Evolutionary conservation across 768 basidiomycete species (phyloP).

Genomic region (Strobilomyces echinocephalus): DNA sequence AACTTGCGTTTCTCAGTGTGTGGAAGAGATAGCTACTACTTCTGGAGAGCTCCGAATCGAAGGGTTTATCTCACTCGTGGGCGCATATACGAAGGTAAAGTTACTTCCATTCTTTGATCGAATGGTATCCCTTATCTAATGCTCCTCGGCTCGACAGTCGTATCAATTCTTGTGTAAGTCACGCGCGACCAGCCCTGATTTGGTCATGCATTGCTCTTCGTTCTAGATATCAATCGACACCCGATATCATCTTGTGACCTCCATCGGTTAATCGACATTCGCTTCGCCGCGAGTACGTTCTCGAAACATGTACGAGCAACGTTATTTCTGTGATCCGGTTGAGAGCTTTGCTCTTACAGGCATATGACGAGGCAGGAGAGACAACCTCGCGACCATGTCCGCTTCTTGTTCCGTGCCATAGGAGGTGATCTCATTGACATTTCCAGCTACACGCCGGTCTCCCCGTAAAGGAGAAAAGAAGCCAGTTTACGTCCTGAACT

Average conservation of each 20-base stretch:
- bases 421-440: conserved; percentile 8
- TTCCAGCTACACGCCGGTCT: conserved; percentile 57
- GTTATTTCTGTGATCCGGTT: conserved; percentile 1
- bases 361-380: conserved; percentile 62
- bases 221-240: conserved; percentile 74
- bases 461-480: conserved; percentile 75
- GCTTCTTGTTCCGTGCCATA: conserved; percentile 10
- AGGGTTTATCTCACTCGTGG: conserved; percentile 83
- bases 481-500: conserved; percentile 78
- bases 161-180: conserved; percentile 82
- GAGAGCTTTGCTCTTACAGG: conserved; percentile 38
- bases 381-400: conserved; percentile 27
- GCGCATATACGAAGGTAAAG: conserved; percentile 65
- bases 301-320: conserved; percentile 55
- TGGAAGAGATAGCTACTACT: conserved; percentile 54
- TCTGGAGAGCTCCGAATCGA: conserved; percentile 53
- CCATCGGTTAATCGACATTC: conserved; percentile 59
- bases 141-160: conserved; percentile 42
- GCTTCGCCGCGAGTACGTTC: conserved; percentile 68
- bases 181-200: not conserved
- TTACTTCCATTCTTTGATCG: conserved; percentile 13
- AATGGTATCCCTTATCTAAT: conserved; percentile 17
- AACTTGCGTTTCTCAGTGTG: conserved; percentile 44
- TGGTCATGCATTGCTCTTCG: not conserved
- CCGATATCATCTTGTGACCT: conserved; percentile 62